Conservation (phyloP, 768 basidiomycete genomes). For the Macrolepiota fuliginosa region DNA sequence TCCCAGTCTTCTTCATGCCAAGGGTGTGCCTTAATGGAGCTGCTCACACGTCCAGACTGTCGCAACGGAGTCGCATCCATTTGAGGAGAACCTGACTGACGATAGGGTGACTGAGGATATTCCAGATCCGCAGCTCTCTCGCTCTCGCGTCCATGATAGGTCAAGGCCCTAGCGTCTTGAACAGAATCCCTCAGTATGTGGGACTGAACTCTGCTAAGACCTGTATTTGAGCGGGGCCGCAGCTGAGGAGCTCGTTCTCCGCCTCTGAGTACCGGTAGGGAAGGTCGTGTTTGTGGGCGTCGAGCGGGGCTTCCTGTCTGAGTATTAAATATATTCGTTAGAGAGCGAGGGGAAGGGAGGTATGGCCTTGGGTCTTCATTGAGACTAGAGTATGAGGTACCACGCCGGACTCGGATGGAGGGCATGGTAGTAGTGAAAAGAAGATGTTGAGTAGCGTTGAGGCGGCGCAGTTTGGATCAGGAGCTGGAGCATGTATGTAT, state of each 20-base stretch:
- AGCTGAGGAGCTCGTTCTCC: not conserved
- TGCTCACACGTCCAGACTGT: not conserved
- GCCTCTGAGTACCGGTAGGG: not conserved
- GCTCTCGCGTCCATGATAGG: not conserved
- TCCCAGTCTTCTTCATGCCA: conserved; percentile 9
- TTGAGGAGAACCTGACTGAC: not conserved
- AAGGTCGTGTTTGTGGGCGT: not conserved
- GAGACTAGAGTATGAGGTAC: conserved; percentile 6
- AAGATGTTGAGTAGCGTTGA: too few relatives aligned
- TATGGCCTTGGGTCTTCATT: not conserved
- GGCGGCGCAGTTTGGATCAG: not conserved
- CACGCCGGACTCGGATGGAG: conserved; percentile 10
- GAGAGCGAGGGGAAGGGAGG: not conserved
- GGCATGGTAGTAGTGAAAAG: conserved; percentile 7
- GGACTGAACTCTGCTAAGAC: conserved; percentile 9
- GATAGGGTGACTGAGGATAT: not conserved
- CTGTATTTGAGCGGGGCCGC: conserved; percentile 2
- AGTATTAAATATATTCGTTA: not conserved
- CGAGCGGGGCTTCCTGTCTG: not conserved
- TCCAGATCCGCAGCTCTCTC: conserved; percentile 1
- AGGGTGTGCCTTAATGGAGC: not conserved
- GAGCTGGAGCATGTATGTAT: not conserved
- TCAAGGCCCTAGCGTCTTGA: not conserved
- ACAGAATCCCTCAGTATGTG: conserved; percentile 9
- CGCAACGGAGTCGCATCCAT: not conserved